Conservation (phyloP, 306 rosid genomes). For the Acacia crassicarpa region DNA sequence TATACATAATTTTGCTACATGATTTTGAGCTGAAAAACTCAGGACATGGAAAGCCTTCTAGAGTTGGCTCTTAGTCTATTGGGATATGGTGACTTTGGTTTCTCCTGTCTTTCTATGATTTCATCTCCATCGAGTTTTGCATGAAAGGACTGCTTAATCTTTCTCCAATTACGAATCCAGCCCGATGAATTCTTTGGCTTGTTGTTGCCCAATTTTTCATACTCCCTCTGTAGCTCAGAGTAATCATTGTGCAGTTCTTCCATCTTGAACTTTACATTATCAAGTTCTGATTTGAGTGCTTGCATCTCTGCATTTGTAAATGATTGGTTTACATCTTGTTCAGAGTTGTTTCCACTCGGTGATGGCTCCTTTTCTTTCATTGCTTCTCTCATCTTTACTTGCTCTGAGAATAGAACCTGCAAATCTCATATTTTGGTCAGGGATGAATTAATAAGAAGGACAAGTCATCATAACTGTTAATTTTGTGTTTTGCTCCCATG, state of each 20-base stretch:
- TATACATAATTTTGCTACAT: too few species aligned
- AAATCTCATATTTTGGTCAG: constrained; percentile 29
- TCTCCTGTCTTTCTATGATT: constrained; percentile 38
- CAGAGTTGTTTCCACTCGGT: constrained; percentile 48
- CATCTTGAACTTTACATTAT: constrained; percentile 63
- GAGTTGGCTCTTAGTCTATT: constrained; percentile 35
- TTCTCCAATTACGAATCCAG: constrained; percentile 74
- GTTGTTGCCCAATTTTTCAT: constrained; percentile 50
- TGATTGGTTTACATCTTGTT: constrained; percentile 57
- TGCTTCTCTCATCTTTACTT: constrained; percentile 77
- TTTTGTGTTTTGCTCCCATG: not conserved
- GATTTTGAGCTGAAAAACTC: not conserved
- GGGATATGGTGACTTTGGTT: constrained; percentile 36
- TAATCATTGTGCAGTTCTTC: constrained; percentile 73
- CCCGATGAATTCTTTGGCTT: constrained; percentile 50
- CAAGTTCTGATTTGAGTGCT: constrained; percentile 71
- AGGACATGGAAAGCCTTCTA: constrained; percentile 49
- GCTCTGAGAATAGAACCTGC: constrained; percentile 84
- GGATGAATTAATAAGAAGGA: constrained; percentile 6
- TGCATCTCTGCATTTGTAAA: constrained; percentile 43
- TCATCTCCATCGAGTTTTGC: constrained; percentile 55
- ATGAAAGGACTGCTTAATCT: constrained; percentile 73
- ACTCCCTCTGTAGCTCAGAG: constrained; percentile 69
- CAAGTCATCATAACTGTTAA: not conserved
- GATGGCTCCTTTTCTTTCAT: constrained; percentile 75